These are phyloP conservation scores for Asterochloris sp. DNA, from an alignment of 139 green algal genomes.

Conservation along the genomic window DNA sequence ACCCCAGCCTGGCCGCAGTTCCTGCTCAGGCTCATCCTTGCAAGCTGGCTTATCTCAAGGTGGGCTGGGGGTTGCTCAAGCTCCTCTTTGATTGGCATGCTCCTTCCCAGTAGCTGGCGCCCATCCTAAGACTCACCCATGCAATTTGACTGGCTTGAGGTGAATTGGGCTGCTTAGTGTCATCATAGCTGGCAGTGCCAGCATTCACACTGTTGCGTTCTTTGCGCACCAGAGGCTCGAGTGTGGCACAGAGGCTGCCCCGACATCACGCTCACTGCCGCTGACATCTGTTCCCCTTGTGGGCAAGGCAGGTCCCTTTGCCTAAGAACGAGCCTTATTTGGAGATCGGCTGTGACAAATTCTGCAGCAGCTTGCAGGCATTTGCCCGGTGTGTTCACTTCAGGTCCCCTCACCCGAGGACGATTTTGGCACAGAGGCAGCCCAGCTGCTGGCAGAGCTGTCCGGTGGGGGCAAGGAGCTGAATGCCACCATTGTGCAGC, in stretches of 20 bases:
- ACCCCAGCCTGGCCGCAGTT: constrained; percentile 65
- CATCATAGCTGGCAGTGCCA: neutral
- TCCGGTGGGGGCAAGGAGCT: neutral
- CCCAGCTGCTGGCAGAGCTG: neutral
- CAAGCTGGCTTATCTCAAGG: constrained; percentile 56
- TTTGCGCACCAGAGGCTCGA: neutral
- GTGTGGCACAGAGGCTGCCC: neutral
- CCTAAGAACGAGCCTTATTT: neutral
- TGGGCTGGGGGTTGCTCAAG: neutral
- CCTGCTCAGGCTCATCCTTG: constrained; percentile 57
- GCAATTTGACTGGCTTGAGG: neutral
- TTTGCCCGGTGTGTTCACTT: neutral
- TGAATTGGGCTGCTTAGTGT: neutral
- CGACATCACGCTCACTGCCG: neutral
- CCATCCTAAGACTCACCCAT: neutral
- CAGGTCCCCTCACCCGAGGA: constrained; percentile 9
- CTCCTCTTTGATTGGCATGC: neutral
- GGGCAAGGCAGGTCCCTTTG: neutral
- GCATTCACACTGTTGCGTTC: neutral
- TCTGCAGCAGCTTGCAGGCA: too few species aligned
- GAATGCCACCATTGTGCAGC: constrained; percentile 1
- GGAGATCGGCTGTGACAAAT: neutral
- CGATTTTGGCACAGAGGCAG: constrained; percentile 10
- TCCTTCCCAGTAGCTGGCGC: neutral
- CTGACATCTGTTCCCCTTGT: neutral